phyloP scores from a whole-genome alignment of 106 monocot genomes.

The Hemerocallis citrina region DNA sequence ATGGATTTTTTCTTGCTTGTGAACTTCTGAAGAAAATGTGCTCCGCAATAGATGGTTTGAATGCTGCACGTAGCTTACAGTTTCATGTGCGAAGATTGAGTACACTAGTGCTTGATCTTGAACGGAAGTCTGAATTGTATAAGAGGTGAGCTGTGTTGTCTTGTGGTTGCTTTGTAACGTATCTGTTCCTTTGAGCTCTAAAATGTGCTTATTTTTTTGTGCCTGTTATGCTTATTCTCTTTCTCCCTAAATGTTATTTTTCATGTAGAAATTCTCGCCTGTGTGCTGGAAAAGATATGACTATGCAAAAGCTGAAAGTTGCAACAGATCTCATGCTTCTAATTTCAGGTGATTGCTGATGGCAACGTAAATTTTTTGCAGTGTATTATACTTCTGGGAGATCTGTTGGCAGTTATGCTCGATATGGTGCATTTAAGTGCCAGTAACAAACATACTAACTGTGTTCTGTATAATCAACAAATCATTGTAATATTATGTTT shows the following conservation, averaged over 20 bases:
- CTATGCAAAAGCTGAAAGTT: slow-evolving; percentile 11
- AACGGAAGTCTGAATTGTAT: slow-evolving; percentile 29
- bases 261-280: slow-evolving; percentile 21
- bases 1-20: slow-evolving; percentile 35
- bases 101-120: slow-evolving; percentile 21
- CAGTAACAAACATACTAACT: too few relatives aligned
- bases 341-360: slow-evolving; percentile 5
- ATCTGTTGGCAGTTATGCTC: too few relatives aligned
- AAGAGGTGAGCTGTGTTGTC: slow-evolving; percentile 19
- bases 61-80: slow-evolving; percentile 6
- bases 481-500: too few relatives aligned
- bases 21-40: slow-evolving; percentile 38
- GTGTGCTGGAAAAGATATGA: slow-evolving; percentile 11
- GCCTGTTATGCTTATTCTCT: not conserved
- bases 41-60: slow-evolving; percentile 17
- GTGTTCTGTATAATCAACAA: too few relatives aligned
- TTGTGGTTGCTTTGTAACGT: not conserved
- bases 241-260: not conserved
- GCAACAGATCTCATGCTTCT: slow-evolving; percentile 11
- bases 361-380: not conserved
- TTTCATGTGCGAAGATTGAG: slow-evolving; percentile 16
- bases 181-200: not conserved
- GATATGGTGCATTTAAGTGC: too few relatives aligned
- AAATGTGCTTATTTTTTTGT: not conserved
- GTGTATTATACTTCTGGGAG: too few relatives aligned